Evolutionary conservation across 345 rosid species (phyloP).

Genomic region (Salix arbutifolia): DNA sequence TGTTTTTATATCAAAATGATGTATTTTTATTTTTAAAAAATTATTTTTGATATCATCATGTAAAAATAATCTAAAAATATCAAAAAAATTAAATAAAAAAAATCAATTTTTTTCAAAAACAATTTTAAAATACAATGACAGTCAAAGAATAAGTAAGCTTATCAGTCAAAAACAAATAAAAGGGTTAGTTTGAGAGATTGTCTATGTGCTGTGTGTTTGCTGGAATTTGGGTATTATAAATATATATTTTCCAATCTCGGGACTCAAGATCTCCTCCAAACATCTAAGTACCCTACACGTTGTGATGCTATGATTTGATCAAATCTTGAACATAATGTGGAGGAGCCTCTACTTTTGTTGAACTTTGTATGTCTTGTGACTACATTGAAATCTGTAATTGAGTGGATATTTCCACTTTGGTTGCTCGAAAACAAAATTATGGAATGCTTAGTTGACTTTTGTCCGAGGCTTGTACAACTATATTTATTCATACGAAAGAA

Average conservation of each 20-base stretch:
- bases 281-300: constrained; percentile 38
- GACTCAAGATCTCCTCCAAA: constrained; percentile 25
- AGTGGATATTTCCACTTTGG: constrained; percentile 4
- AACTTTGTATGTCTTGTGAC: constrained; percentile 3
- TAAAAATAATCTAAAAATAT: no score
- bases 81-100: no score
- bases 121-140: no score
- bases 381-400: background rate
- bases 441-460: background rate
- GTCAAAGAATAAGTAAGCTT: background rate
- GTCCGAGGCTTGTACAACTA: background rate
- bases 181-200: background rate
- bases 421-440: background rate
- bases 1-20: no score
- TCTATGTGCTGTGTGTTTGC: constrained; percentile 17
- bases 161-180: background rate
- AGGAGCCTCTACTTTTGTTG: background rate
- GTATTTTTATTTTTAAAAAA: no score
- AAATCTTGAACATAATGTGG: constrained; percentile 13
- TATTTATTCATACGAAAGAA: no score
- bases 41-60: no score
- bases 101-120: no score
- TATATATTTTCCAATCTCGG: constrained; percentile 22
- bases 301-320: constrained; percentile 36
- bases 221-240: constrained; percentile 12